phyloP scores from a whole-genome alignment of 2,329 filamentous ascomycete species.

The Aspergillus caelatus region DNA sequence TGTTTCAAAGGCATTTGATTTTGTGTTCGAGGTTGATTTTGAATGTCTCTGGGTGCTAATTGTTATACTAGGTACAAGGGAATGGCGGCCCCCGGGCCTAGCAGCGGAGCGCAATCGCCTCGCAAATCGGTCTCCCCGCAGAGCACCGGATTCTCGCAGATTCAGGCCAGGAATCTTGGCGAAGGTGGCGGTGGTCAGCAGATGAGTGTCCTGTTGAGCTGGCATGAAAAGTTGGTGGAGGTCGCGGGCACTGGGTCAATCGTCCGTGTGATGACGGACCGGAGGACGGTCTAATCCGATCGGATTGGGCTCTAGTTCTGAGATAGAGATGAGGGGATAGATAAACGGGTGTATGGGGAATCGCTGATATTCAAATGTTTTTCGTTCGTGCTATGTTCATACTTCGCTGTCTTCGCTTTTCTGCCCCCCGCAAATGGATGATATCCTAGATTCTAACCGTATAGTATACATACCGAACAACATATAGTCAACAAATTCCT shows the following conservation, averaged over 20 bases:
- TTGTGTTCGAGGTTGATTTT: neutral
- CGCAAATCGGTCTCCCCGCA: slow-evolving; percentile 68
- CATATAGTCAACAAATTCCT: slow-evolving; percentile 20
- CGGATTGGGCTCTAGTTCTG: neutral
- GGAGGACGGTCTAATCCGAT: slow-evolving; percentile 71
- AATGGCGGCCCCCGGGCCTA: slow-evolving; percentile 60
- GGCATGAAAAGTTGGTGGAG: slow-evolving; percentile 98
- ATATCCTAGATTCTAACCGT: slow-evolving; percentile 1
- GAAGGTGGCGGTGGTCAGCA: slow-evolving; percentile 75
- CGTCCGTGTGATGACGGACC: slow-evolving; percentile 93
- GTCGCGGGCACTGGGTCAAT: slow-evolving; percentile 91
- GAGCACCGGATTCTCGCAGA: slow-evolving; percentile 85
- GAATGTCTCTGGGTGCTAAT: neutral
- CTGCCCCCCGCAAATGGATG: neutral
- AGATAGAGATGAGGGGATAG: slow-evolving; percentile 1
- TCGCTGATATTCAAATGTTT: neutral
- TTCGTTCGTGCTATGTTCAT: slow-evolving; percentile 1
- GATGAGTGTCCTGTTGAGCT: slow-evolving; percentile 96
- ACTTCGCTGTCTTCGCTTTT: slow-evolving; percentile 7
- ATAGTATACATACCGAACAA: slow-evolving; percentile 21
- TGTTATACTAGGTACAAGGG: slow-evolving; percentile 74
- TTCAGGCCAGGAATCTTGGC: slow-evolving; percentile 60
- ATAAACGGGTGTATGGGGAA: neutral
- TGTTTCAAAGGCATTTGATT: neutral
- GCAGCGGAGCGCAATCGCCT: slow-evolving; percentile 50